Conservation (phyloP, 129 eudicot genomes). For the Apium graveolens region DNA sequence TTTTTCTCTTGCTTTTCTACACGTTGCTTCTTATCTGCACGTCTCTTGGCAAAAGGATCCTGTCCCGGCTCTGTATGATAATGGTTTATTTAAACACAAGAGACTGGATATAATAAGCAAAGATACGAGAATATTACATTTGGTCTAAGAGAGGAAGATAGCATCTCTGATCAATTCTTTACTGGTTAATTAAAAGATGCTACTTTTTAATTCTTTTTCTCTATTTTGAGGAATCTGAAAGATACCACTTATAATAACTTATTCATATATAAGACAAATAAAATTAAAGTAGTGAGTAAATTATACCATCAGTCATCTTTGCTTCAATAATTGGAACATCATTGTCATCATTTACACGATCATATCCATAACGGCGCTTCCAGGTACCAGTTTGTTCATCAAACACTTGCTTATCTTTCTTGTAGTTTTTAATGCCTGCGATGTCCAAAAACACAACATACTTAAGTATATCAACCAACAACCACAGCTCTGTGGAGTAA, state of each 20-base stretch:
- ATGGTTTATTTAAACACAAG: background rate
- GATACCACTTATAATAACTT: background rate
- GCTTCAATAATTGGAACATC: conserved; percentile 87
- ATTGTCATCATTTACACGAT: conserved; percentile 82
- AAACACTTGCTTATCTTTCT: conserved; percentile 73
- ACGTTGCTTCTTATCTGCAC: conserved; percentile 64
- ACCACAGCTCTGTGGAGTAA: background rate
- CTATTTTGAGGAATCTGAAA: background rate
- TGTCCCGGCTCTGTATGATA: conserved; percentile 69
- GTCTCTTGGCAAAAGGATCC: conserved; percentile 93
- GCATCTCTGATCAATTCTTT: background rate
- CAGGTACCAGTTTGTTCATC: conserved; percentile 79
- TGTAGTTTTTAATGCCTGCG: conserved; percentile 64
- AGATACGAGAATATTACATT: background rate
- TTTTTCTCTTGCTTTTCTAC: conserved; percentile 87
- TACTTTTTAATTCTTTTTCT: no score
- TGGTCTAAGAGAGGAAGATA: background rate
- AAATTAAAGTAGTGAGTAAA: background rate
- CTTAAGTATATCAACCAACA: background rate
- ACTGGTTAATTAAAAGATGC: no score
- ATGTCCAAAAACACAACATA: background rate
- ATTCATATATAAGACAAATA: background rate
- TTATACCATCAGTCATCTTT: conserved; percentile 80
- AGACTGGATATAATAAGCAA: background rate
- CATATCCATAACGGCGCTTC: conserved; percentile 95